A percentile compares a stretch with the other conserved stretches of the same genome.
phyloP scores from a whole-genome alignment of 345 rosid genomes.

The Laguncularia racemosa region DNA sequence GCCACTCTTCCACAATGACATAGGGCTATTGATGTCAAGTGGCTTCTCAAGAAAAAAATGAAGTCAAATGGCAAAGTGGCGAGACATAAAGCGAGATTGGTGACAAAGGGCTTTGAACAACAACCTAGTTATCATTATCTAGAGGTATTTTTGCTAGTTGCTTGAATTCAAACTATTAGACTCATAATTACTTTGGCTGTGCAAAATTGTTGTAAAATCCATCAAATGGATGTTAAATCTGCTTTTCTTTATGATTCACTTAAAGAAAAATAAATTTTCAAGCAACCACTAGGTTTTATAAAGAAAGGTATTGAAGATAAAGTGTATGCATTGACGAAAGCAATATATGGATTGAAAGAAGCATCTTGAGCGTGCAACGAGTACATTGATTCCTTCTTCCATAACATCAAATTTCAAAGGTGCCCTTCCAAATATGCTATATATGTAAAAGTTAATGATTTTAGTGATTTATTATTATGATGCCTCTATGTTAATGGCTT shows the following conservation, averaged over 20 bases:
- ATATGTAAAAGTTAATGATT: too few relatives aligned
- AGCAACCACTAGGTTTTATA: too few relatives aligned
- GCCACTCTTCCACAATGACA: neutral
- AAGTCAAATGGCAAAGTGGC: neutral
- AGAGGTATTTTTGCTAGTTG: slow-evolving; percentile 8
- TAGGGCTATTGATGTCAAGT: neutral
- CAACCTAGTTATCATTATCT: neutral
- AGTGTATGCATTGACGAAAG: too few relatives aligned
- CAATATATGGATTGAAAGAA: too few relatives aligned
- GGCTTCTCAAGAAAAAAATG: slow-evolving; percentile 2
- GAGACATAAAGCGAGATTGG: neutral
- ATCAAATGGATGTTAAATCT: slow-evolving; percentile 2
- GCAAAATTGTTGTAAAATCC: neutral
- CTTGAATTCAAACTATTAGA: slow-evolving; percentile 1
- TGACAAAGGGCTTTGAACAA: slow-evolving; percentile 1
- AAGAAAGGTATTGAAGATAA: too few relatives aligned
- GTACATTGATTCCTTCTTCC: too few relatives aligned
- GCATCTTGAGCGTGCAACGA: too few relatives aligned
- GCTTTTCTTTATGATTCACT: slow-evolving; percentile 6
- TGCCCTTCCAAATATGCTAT: too few relatives aligned
- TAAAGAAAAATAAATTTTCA: neutral
- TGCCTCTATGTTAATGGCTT: too few relatives aligned
- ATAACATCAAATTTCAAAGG: too few relatives aligned
- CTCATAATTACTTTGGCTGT: neutral
- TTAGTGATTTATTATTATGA: too few relatives aligned